phyloP scores from a whole-genome alignment of 1,284 basidiomycete genomes.

The Pyrrhoderma noxium region DNA sequence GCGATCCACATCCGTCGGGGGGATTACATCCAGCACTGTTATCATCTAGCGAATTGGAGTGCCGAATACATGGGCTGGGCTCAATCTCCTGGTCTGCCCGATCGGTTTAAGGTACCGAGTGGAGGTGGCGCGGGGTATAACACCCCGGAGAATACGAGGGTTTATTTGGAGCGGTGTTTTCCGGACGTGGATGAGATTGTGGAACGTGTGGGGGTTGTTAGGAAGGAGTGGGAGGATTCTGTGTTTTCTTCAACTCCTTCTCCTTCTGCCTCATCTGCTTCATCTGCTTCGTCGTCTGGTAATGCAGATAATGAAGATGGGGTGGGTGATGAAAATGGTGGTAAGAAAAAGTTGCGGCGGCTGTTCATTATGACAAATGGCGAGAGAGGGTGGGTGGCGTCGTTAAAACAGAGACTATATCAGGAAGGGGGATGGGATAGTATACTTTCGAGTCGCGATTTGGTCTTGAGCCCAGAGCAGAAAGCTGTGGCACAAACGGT shows the following conservation, averaged over 20 bases:
- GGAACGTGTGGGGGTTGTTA: conserved; percentile 28
- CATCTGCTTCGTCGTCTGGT: no score
- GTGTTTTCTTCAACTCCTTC: no score
- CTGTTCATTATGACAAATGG: conserved; percentile 36
- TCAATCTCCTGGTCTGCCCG: conserved; percentile 19
- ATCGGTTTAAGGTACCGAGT: conserved; percentile 17
- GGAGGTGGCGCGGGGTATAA: conserved; percentile 6
- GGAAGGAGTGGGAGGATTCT: conserved; percentile 21
- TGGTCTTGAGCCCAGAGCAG: conserved; percentile 24
- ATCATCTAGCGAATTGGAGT: conserved; percentile 18
- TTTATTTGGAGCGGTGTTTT: conserved; percentile 35
- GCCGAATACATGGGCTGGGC: conserved; percentile 22
- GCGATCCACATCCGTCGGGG: conserved; percentile 24
- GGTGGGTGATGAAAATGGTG: conserved; percentile 15
- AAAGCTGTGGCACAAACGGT: conserved; percentile 31
- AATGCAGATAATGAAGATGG: not conserved
- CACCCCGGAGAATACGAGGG: conserved; percentile 20
- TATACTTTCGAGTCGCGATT: conserved; percentile 20
- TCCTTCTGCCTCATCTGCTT: no score
- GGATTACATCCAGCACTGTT: conserved; percentile 22
- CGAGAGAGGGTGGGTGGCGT: conserved; percentile 25
- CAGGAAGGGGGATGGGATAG: conserved; percentile 17
- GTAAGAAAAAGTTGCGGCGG: conserved; percentile 18
- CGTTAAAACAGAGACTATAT: conserved; percentile 23
- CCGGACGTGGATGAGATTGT: conserved; percentile 37